Evolutionary conservation across 2,329 filamentous ascomycete species (phyloP).

Genomic region (Fusarium austroafricanum): DNA sequence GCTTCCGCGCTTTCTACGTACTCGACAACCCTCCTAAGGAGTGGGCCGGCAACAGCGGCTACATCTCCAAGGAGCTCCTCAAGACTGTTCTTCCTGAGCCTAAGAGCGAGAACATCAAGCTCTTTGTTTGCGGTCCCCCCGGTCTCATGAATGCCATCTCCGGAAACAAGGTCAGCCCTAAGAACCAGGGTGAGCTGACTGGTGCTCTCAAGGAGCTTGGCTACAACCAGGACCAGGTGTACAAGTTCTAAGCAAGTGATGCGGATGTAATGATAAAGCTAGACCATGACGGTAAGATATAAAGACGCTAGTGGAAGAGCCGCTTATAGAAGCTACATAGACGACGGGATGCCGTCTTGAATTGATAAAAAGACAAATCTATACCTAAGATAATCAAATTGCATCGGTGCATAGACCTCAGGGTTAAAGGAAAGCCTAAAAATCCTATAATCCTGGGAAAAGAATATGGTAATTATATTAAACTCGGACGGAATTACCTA

Average conservation of each 20-base stretch:
- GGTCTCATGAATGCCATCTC: conserved; percentile 94
- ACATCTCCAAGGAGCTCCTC: conserved; percentile 88
- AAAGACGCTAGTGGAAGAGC: conserved; percentile 39
- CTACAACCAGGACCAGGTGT: conserved; percentile 79
- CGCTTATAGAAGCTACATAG: conserved; percentile 44
- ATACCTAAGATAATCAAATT: too few relatives aligned
- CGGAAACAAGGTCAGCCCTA: conserved; percentile 89
- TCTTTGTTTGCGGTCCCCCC: conserved; percentile 95
- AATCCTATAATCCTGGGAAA: too few relatives aligned
- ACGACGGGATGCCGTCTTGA: conserved; percentile 36
- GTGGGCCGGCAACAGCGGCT: conserved; percentile 82
- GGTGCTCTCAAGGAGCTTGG: conserved; percentile 87
- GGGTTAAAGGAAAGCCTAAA: too few relatives aligned
- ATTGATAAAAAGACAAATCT: conserved; percentile 10
- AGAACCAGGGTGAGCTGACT: conserved; percentile 90
- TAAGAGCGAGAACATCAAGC: conserved; percentile 90
- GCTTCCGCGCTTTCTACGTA: conserved; percentile 95
- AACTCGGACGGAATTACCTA: too few relatives aligned
- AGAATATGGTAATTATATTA: too few relatives aligned
- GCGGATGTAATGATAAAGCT: conserved; percentile 20
- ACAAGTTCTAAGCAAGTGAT: conserved; percentile 78
- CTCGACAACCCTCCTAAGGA: conserved; percentile 85
- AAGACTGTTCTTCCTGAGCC: conserved; percentile 96
- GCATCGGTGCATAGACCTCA: too few relatives aligned
- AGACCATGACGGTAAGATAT: conserved; percentile 13